phyloP scores from a whole-genome alignment of 1,284 basidiomycete species.

The Takashimella tepidaria region DNA sequence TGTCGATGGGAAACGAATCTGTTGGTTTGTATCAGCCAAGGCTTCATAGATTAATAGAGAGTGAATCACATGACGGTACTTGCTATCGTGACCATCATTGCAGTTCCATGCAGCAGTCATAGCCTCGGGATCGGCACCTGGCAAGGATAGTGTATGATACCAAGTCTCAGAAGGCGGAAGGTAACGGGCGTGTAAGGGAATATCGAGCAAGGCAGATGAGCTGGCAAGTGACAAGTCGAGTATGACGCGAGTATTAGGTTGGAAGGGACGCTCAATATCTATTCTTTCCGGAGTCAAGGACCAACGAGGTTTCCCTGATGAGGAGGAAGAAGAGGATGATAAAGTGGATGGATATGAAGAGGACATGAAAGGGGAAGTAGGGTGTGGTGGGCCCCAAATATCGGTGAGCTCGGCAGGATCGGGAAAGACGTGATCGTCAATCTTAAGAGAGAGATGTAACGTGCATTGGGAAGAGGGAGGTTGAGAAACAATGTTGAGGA shows the following conservation, averaged over 20 bases:
- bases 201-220: slow-evolving; percentile 8
- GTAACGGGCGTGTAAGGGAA: slow-evolving; percentile 42
- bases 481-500: slow-evolving; percentile 1
- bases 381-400: slow-evolving; percentile 7
- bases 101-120: not conserved
- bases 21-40: too few relatives aligned
- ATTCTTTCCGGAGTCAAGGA: slow-evolving; percentile 13
- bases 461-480: not conserved
- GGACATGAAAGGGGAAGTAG: not conserved
- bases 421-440: slow-evolving; percentile 36
- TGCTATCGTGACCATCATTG: too few relatives aligned
- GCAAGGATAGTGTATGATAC: not conserved
- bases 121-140: not conserved
- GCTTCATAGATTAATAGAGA: too few relatives aligned
- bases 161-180: slow-evolving; percentile 14
- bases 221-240: not conserved
- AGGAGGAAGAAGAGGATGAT: not conserved
- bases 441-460: slow-evolving; percentile 17
- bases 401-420: slow-evolving; percentile 29
- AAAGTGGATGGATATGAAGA: not conserved
- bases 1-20: too few relatives aligned
- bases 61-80: too few relatives aligned
- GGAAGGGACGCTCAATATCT: slow-evolving; percentile 33
- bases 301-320: slow-evolving; percentile 7
- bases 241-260: not conserved